These are phyloP conservation scores for Avena insularis DNA, from an alignment of 176 grass and related monocot species.

Conservation along the genomic window DNA sequence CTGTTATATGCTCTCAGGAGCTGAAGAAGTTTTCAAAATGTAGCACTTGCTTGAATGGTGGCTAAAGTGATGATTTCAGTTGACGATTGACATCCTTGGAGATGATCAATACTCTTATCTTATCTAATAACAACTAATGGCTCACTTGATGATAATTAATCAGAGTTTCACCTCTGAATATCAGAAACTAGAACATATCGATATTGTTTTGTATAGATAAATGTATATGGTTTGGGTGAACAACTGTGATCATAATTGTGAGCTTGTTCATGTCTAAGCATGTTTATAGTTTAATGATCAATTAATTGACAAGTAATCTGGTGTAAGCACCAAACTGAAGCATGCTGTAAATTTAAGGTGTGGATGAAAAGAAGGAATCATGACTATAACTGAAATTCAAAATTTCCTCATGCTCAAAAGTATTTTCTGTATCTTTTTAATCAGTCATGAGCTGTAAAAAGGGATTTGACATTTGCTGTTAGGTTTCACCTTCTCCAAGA, in stretches of 20 bases:
- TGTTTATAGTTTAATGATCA: neutral
- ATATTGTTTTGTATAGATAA: slow-evolving; percentile 3
- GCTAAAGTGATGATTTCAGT: slow-evolving; percentile 28
- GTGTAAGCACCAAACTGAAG: slow-evolving; percentile 29
- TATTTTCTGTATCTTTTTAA: slow-evolving; percentile 13
- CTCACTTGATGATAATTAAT: slow-evolving; percentile 10
- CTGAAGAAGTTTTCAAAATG: neutral
- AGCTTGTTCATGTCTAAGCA: neutral
- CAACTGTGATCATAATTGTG: neutral
- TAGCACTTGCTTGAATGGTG: neutral
- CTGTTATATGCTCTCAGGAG: neutral
- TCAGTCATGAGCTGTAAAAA: slow-evolving; percentile 15
- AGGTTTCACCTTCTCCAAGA: slow-evolving; percentile 91
- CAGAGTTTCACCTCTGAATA: slow-evolving; percentile 19
- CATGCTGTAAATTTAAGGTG: slow-evolving; percentile 25
- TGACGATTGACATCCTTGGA: neutral
- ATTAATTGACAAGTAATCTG: slow-evolving; percentile 3
- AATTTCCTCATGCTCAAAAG: slow-evolving; percentile 3
- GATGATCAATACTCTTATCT: neutral
- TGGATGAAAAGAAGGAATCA: neutral
- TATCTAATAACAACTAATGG: slow-evolving; percentile 7
- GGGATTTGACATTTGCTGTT: slow-evolving; percentile 1
- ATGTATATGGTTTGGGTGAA: neutral
- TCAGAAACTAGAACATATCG: neutral
- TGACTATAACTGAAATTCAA: slow-evolving; percentile 18